Base-by-base conservation (phyloP, 345 rosid species). In the Acer saccharum region DNA sequence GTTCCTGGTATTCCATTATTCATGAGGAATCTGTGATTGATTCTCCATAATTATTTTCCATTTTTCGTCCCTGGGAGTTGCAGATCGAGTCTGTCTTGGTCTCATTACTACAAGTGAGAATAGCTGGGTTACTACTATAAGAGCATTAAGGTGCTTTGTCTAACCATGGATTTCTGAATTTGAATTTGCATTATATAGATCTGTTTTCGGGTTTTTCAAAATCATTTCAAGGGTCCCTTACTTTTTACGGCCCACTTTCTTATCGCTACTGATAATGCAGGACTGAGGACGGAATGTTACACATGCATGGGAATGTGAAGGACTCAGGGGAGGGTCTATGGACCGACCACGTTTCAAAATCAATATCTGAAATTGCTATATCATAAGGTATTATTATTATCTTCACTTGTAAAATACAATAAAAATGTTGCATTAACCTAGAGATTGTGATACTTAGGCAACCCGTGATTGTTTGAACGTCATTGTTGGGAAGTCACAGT, bases 61-160 rank as follows among this genome's bases (percentile, higher is more conserved):
- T 25, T 74, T 68, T 76, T 58, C 46, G 72, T 80, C 41, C 32
- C 81, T 91, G 98, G 94, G 94, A 82, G 88, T 95, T 76, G 99
- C 99, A 20, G 84, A 92, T 83, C 90, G 97, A 83, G 96, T 95
- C 83, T 84, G 90, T 84, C 96, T 95, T 71, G 97, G 99, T 74
- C 99, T 93, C 74, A 82, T 95, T 78, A 98, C 98, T 14, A 81
- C 94, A 48, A 93, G 99, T 76, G 98, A 92, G 84, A 92, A 83
- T 71, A 89, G 96, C 86, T 95, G 98, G 99, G 82, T 78, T 43
- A 92, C 97, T 73, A 98, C 98, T 77, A 85, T 95, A 64, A 84
- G 81, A 84, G 92, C 98, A 68, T 84, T 95, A 88, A 92, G 97
- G 99, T 95, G 77, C 74, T 73, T 65, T 62, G 25, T 64, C 16